Percentiles rank a stretch among this genome's conserved stretches.
Conservation (phyloP, 352 stramenopile genomes). For the Discostella stelligera region DNA sequence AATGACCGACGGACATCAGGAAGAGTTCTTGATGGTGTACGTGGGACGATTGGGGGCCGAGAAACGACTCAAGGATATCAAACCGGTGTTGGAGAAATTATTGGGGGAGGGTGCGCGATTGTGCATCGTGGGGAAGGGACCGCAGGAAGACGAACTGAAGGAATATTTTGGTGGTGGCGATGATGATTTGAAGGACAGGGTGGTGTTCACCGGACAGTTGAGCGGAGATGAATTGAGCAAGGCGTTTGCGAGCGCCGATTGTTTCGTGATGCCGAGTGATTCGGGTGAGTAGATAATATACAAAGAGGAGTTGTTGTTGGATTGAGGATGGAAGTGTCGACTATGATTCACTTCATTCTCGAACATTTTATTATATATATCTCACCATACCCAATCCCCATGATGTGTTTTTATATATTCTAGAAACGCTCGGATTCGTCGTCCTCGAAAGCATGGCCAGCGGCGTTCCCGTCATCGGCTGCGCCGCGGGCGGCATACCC, state of each 20-base stretch:
- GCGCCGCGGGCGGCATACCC: constrained; percentile 79
- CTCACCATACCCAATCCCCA: not conserved
- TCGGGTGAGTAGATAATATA: constrained; percentile 43
- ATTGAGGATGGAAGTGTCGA: no score
- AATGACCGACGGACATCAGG: constrained; percentile 73
- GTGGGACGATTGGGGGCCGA: constrained; percentile 83
- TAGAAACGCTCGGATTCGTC: constrained; percentile 86
- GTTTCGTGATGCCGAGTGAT: constrained; percentile 86
- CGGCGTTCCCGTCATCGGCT: constrained; percentile 83
- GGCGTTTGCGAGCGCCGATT: constrained; percentile 80
- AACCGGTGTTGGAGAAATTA: constrained; percentile 70
- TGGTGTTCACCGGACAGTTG: constrained; percentile 78
- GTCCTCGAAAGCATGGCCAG: constrained; percentile 86
- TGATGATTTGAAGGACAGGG: constrained; percentile 11
- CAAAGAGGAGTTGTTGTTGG: not conserved
- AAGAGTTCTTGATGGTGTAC: constrained; percentile 84
- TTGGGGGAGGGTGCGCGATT: constrained; percentile 57
- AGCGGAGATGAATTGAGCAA: constrained; percentile 61
- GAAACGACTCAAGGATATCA: constrained; percentile 82
- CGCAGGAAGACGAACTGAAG: constrained; percentile 77
- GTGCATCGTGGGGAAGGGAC: constrained; percentile 83
- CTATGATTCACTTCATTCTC: no score
- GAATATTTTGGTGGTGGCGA: constrained; percentile 79
- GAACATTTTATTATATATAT: no score
- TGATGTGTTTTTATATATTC: no score